Conservation (phyloP, 306 rosid species). For the Trifolium repens region DNA sequence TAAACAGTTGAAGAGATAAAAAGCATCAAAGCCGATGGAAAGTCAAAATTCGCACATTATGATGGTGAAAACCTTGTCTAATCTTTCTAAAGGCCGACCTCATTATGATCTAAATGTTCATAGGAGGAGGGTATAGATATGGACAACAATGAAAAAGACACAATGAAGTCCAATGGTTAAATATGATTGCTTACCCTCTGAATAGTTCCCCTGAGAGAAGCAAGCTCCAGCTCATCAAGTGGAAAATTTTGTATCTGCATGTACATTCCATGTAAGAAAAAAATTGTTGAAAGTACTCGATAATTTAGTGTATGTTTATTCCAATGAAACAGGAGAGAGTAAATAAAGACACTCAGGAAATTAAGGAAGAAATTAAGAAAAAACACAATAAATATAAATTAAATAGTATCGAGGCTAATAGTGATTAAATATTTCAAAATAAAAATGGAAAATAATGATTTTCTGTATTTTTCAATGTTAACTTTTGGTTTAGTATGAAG, state of each 20-base stretch:
- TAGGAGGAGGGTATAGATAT: background rate
- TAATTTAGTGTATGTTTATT: too few species aligned
- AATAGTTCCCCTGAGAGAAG: conserved; percentile 89
- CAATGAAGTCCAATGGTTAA: conserved; percentile 32
- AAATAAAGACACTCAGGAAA: too few species aligned
- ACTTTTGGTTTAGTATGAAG: background rate
- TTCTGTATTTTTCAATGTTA: conserved; percentile 3
- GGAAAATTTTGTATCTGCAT: conserved; percentile 78
- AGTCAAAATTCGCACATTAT: background rate
- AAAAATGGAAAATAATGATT: background rate
- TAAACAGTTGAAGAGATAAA: conserved; percentile 9
- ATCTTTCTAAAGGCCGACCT: conserved; percentile 13
- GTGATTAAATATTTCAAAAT: too few species aligned
- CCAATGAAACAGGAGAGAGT: too few species aligned
- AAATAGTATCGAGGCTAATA: too few species aligned
- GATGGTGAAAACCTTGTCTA: conserved; percentile 12
- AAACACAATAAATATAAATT: too few species aligned
- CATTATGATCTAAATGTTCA: conserved; percentile 32
- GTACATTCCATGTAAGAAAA: conserved; percentile 30
- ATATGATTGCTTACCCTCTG: conserved; percentile 67
- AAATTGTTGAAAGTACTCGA: background rate
- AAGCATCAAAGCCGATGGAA: background rate
- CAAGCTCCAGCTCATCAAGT: conserved; percentile 87
- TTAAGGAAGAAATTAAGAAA: too few species aligned
- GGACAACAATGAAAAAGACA: conserved; percentile 24